A percentile compares a stretch with the other conserved stretches of the same genome.
These are phyloP conservation scores for Sanghuangporus sanghuang DNA, from an alignment of 1,284 basidiomycete species.

Conservation along the genomic window DNA sequence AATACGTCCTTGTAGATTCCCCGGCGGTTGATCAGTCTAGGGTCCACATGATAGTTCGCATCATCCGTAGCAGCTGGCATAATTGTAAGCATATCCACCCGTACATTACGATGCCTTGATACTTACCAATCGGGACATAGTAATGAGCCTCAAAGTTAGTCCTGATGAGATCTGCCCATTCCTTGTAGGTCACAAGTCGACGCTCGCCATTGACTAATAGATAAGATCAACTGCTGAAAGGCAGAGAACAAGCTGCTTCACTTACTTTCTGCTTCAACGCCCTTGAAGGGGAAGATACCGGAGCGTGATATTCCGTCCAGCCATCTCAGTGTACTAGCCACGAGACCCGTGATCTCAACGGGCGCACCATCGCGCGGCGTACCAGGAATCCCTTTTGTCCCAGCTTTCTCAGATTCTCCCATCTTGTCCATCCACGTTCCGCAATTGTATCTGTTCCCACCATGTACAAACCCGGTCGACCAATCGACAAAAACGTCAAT, in stretches of 20 bases:
- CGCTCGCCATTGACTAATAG: conserved; percentile 65
- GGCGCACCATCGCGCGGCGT: conserved; percentile 95
- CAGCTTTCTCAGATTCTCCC: conserved; percentile 87
- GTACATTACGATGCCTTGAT: background rate
- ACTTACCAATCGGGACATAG: conserved; percentile 78
- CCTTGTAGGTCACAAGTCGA: conserved; percentile 78
- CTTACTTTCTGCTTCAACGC: conserved; percentile 78
- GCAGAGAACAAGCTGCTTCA: conserved; percentile 18
- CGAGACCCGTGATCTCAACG: conserved; percentile 89
- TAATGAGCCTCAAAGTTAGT: conserved; percentile 86
- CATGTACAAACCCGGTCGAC: conserved; percentile 86
- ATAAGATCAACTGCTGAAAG: background rate
- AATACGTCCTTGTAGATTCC: conserved; percentile 99
- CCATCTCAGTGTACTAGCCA: conserved; percentile 94
- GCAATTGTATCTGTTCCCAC: conserved; percentile 82
- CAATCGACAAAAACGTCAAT: conserved; percentile 94
- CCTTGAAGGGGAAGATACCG: conserved; percentile 86
- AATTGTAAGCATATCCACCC: background rate
- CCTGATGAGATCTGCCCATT: conserved; percentile 88
- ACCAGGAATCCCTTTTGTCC: conserved; percentile 91
- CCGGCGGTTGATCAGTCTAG: conserved; percentile 77
- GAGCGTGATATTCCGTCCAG: conserved; percentile 59
- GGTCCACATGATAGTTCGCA: conserved; percentile 62
- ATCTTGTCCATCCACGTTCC: conserved; percentile 99
- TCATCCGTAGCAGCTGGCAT: conserved; percentile 67